Base-by-base conservation (phyloP, 2,329 filamentous ascomycete species). In the Trichophyton rubrum region DNA sequence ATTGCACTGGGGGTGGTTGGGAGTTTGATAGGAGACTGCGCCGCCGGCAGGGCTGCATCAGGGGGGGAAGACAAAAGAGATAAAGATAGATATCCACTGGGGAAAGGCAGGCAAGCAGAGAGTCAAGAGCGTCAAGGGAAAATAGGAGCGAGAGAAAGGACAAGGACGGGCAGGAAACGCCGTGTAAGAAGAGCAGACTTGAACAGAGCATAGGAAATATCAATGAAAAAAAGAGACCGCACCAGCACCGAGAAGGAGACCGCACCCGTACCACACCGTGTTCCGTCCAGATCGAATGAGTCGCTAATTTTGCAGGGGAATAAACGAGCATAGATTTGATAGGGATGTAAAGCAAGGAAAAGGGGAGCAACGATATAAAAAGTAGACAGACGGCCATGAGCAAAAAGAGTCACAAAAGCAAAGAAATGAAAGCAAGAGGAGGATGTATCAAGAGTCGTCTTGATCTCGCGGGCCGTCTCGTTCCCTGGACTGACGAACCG, bases 401-500 rank as follows among this genome's bases (percentile, higher is more conserved):
- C 27, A 27, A 7, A 27, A 22, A 22, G 22, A 22, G n/a, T n/a
- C n/a, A n/a, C 24, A 6, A 7, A 27, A 27, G 11, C 6, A 35
- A 13, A 13, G 9, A 35, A 13, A 9, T 13, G 1, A 35, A 35
- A 35, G 3, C 9, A 38, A 20, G 33, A 40, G 15, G 8, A 35
- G 11, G 5, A 8, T 24, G 8, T 20, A 41, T 24, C 55, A 38
- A 57, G 33, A 57, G 27, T 35, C 15, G 47, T 15, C 6, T 38
- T 20, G 8, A 15, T 30, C 27, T 22, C 33, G 20, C 6, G 15
- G 27, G 11, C 55, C 47, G n/a, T 59, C 55, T 38, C 33, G 20
- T 17, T 55, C 72, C 56, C 24, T n/a, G 27, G 22, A 27, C 13
- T 55, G 24, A 35, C 73, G 73, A 60, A 90, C 79, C 1, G 88